Percentiles rank a stretch among this genome's conserved stretches.
phyloP scores from a whole-genome alignment of 2,329 filamentous ascomycete genomes.

The Anthostomella pinea region DNA sequence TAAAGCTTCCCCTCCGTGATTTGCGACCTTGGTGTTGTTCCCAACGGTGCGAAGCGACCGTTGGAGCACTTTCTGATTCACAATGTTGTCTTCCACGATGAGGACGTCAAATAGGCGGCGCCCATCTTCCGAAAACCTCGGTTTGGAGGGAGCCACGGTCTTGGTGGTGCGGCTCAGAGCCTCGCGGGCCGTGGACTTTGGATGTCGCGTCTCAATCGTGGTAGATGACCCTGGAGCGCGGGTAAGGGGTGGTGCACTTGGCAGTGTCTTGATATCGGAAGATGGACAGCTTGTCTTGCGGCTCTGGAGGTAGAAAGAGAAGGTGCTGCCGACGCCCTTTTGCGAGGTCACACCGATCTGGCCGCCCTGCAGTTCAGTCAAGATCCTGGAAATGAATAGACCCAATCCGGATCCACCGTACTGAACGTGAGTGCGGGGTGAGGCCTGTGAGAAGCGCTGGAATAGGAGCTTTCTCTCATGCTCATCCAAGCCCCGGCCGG shows the following conservation, averaged over 20 bases:
- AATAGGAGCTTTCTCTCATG: conserved; percentile 67
- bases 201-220: conserved; percentile 30
- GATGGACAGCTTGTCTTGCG: conserved; percentile 50
- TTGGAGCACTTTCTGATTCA: conserved; percentile 63
- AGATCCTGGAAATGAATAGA: conserved; percentile 72
- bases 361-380: conserved; percentile 74
- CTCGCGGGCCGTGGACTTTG: conserved; percentile 15
- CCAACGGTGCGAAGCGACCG: conserved; percentile 60
- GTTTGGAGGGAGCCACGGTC: conserved; percentile 15
- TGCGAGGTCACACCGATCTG: conserved; percentile 71
- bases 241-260: conserved; percentile 25
- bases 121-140: conserved; percentile 28
- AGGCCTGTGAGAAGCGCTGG: conserved; percentile 66
- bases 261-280: conserved; percentile 36
- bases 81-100: conserved; percentile 66
- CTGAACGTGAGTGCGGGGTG: conserved; percentile 67
- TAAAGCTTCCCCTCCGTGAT: conserved; percentile 62
- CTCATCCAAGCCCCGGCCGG: conserved; percentile 62
- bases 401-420: conserved; percentile 70
- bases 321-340: conserved; percentile 67
- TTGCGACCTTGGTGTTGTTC: conserved; percentile 60
- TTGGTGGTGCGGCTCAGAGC: conserved; percentile 11
- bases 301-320: conserved; percentile 73
- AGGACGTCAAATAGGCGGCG: conserved; percentile 51
- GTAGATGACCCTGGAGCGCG: conserved; percentile 33